phyloP scores from a whole-genome alignment of 192 early-diverging fungal species.

The Backusella psychrophila region DNA sequence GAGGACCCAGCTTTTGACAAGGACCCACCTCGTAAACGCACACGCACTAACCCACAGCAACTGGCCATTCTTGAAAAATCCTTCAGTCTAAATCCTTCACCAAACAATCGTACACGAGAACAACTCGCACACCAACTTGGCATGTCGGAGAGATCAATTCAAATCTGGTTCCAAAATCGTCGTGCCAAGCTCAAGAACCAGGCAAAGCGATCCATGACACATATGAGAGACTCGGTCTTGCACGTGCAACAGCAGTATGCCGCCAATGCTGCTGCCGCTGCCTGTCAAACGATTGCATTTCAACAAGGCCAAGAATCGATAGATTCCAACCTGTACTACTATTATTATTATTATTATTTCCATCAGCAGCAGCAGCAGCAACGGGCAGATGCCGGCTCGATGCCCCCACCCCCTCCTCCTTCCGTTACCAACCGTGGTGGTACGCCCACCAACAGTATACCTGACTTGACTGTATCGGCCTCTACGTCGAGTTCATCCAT shows the following conservation, averaged over 20 bases:
- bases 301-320: conserved; percentile 14
- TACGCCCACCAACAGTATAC: background rate
- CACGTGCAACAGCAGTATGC: conserved; percentile 25
- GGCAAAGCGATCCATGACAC: conserved; percentile 19
- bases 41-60: conserved; percentile 63
- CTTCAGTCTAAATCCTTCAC: conserved; percentile 65
- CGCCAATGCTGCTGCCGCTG: conserved; percentile 27
- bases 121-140: conserved; percentile 63
- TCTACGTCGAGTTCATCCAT: conserved; percentile 14
- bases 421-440: background rate
- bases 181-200: conserved; percentile 75
- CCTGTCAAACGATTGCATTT: conserved; percentile 20
- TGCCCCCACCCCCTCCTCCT: background rate
- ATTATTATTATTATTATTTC: conserved; percentile 35
- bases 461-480: conserved; percentile 3
- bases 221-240: conserved; percentile 14
- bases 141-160: conserved; percentile 73
- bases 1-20: background rate
- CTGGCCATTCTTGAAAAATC: conserved; percentile 66
- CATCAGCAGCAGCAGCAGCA: conserved; percentile 29
- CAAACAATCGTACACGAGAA: conserved; percentile 62
- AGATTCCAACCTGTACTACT: conserved; percentile 28
- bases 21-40: conserved; percentile 50
- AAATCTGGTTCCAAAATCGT: conserved; percentile 87
- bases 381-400: background rate